Evolutionary conservation across 225 moss, liverwort and hornwort genomes (phyloP), one percentile per base, ranked within the genome.

Genomic region (Physcomitrellopsis africana): DNA sequence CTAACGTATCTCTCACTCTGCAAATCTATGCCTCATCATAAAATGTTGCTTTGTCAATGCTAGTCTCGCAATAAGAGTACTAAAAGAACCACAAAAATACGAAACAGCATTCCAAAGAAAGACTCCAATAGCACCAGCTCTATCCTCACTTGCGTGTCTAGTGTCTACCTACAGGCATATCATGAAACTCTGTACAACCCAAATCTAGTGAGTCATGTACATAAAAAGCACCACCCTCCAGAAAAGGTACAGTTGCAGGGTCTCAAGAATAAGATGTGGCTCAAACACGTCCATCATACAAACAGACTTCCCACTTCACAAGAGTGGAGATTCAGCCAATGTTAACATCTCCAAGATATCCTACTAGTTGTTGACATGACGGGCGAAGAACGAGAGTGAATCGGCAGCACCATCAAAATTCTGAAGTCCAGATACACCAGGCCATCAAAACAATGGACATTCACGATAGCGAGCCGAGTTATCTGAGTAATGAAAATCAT

Each of bases 391-490:
- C 73, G 62, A 73, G 61, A 73, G 72, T 72, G 73, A 51, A 73
- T 60, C 83, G 81, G 82, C 86, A 86, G 84, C 87, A 84, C 82
- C 86, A 80, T 79, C 86, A 87, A 77, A 67, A 67, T 64, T 90
- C 87, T 85, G 90, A 80, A 90, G 80, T 79, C 70, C 84, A 85
- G 74, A 66, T 73, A 77, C 84, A 77, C 81, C 84, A 86, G 78
- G 67, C 86, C 84, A 75, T 77, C 67, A 83, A 86, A 79, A 60
- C 73, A 4, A 86, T 84, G 81, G 75, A 86, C 79, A 62, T 61
- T 68, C 57, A 59, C 51, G 43, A 76, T 14, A 49, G 17, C 54
- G 46, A 11, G 48, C 67, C 67, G 56, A 12, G 58, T 27, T 53
- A 7, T 59, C 58, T 59, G 13, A 18, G 19, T 59, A 23, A 59